Evolutionary conservation across 2,329 filamentous ascomycete genomes (phyloP).

Genomic region (Leptographium radiaticola): DNA sequence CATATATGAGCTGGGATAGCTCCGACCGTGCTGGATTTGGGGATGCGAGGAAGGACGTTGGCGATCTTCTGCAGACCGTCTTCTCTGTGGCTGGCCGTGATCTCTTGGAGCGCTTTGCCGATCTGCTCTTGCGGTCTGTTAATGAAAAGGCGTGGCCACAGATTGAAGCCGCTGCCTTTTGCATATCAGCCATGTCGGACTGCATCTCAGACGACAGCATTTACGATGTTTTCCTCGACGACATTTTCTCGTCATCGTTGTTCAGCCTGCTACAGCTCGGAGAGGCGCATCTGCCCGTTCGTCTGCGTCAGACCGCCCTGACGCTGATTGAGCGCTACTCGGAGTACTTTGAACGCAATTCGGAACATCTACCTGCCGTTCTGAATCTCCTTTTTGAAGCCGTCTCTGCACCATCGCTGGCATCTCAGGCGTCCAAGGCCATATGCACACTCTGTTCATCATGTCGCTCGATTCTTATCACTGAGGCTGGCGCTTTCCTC

Average conservation of each 20-base stretch:
- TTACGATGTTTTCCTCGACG: slow-evolving; percentile 44
- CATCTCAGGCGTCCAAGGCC: slow-evolving; percentile 58
- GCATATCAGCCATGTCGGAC: slow-evolving; percentile 54
- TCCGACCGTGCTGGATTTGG: slow-evolving; percentile 54
- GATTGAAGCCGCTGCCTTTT: slow-evolving; percentile 49
- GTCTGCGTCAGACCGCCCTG: slow-evolving; percentile 55
- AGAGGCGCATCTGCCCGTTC: slow-evolving; percentile 40
- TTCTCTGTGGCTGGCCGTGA: slow-evolving; percentile 47
- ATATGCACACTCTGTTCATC: slow-evolving; percentile 65
- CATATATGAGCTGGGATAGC: slow-evolving; percentile 54
- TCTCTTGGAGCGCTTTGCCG: slow-evolving; percentile 43
- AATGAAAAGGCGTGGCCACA: slow-evolving; percentile 39
- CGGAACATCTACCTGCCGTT: slow-evolving; percentile 52
- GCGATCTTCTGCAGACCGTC: slow-evolving; percentile 61
- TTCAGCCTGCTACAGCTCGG: slow-evolving; percentile 40
- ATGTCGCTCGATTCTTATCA: slow-evolving; percentile 55
- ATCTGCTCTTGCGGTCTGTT: slow-evolving; percentile 38
- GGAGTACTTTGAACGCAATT: slow-evolving; percentile 61
- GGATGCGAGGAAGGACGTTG: slow-evolving; percentile 66
- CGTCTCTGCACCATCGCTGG: slow-evolving; percentile 46
- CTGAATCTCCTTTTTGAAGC: slow-evolving; percentile 64
- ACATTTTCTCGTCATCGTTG: slow-evolving; percentile 49
- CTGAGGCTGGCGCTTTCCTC: slow-evolving; percentile 56
- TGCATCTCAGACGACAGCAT: slow-evolving; percentile 44
- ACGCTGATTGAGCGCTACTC: slow-evolving; percentile 60